Evolutionary conservation across 805 yeast genomes (phyloP), one percentile per base, ranked within the genome.

Genomic region (Kodamaea neixiangensis): DNA sequence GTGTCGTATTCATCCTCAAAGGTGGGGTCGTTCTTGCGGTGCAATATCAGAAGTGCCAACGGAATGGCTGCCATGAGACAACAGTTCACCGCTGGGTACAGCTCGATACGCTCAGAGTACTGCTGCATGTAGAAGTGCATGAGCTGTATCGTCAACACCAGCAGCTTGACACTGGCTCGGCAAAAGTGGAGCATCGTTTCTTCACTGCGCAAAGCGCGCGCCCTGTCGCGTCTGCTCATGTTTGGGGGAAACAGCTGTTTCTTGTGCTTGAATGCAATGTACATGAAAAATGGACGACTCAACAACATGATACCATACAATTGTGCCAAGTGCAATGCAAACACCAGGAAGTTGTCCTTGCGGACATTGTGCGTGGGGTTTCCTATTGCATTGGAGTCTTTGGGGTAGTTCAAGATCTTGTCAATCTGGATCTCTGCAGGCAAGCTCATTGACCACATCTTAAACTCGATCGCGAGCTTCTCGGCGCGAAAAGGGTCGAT

Each of bases 251-350:
- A 25, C 18, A 20, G 48, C 10, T 29, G 33, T 19, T 33, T 44
- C 31, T 25, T 22, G 35, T 44, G 46, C 25, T 39, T 48, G 37
- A 54, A 49, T 14, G 68, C 60, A 33, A 62, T 50, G 53, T 65
- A 71, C 55, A 72, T 67, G 58, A 72, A 72, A 50, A 74, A 75
- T 5, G 80, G 79, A 15, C 76, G 61, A 35, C 75, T 61, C n/a
- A 76, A 58, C 25, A 75, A 51, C 39, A 71, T 60, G 11, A 73
- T 65, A 0, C 71, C 72, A 52, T 65, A 65, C n/a, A 75, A 57
- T 39, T 73, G 70, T 10, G 65, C 60, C 4, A 72, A 58, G 56
- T 75, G 76, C 2, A 72, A 61, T 7, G 71, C 49, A 22, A 71
- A 55, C 5, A 65, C 54, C 25, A 64, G 59, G 48, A 63, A 60